A percentile compares a stretch with the other conserved stretches of the same genome.
Conservation (phyloP, 139 green algal species). For the Trebouxia sp. region DNA sequence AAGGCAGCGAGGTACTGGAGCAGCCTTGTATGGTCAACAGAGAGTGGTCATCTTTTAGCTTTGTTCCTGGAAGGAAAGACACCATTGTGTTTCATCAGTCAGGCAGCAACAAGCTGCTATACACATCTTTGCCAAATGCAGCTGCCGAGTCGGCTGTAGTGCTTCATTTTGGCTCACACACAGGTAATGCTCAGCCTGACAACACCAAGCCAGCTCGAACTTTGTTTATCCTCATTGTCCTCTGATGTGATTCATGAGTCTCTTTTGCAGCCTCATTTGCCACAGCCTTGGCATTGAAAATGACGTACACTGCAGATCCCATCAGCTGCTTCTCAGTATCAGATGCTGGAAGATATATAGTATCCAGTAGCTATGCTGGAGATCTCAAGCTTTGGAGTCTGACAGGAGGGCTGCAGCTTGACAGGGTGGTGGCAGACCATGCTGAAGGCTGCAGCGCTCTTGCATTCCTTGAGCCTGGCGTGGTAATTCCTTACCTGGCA, state of each 20-base stretch:
- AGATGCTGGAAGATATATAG: background rate
- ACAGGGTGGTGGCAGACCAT: background rate
- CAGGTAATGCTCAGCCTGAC: background rate
- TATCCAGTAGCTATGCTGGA: background rate
- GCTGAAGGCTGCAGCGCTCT: background rate
- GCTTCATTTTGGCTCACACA: constrained; percentile 1
- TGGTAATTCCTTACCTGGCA: background rate
- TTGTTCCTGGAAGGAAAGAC: background rate
- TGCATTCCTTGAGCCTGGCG: background rate
- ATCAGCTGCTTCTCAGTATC: constrained; percentile 10
- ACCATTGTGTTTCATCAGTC: background rate
- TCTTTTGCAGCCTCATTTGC: too few species aligned
- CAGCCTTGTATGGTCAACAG: background rate
- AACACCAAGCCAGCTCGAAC: too few species aligned
- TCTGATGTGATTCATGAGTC: too few species aligned
- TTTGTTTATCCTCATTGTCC: too few species aligned
- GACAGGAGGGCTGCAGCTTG: background rate
- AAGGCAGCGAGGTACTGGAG: background rate
- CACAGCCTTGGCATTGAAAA: background rate
- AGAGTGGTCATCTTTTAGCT: background rate
- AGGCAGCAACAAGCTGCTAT: constrained; percentile 2
- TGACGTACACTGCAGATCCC: background rate
- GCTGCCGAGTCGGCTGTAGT: background rate
- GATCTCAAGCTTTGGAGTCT: constrained; percentile 12
- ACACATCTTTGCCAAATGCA: constrained; percentile 3